Base-by-base conservation (phyloP, 352 stramenopile genomes). In the Thalassiosira gravida region DNA sequence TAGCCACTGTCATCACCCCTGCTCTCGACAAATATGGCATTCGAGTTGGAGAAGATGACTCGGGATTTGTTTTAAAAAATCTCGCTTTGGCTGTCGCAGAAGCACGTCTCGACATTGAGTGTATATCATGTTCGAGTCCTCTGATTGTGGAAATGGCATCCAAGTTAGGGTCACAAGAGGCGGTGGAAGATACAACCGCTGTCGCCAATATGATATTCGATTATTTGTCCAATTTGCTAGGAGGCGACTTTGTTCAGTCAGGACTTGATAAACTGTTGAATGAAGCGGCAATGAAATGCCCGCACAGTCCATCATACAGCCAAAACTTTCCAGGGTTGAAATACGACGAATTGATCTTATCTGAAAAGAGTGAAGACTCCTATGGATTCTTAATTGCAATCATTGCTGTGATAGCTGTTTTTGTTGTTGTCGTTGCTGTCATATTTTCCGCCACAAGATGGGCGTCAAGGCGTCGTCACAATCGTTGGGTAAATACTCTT, bases 221-320 rank as follows among this genome's bases (percentile, higher is more conserved):
- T 7, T 90, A 87, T 68, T 39, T 69, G 5, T 59, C 52, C 13
- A 55, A 71, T 50, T n/a, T 92, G 1, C n/a, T 90, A 20, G 66
- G 73, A 58, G 77, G 72, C 20, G 69, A 83, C 37, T 84, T 84
- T 42, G 27, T 90, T 47, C 77, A 83, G 53, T 69, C 49, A 9
- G 32, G 74, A 30, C 46, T 90, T 9, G 77, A 90, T 50, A 71
- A 74, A 58, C 18, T 81, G 9, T 56, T 90, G 7, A 69, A 71
- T n/a, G 86, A 90, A 39, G 77, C 86, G 22, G 69, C 53, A 20
- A 79, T 63, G 20, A 68, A 77, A 52, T 92, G 86, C 37, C 83
- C 86, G 6, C 82, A 89, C 46, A 86, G 62, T 58, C n/a, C 55
- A n/a, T 49, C 50, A 0, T 92, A 85, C 58, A 58, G 89, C n/a